Conservation (phyloP, 495 filamentous ascomycete genomes). For the Xylaria cubensis region DNA sequence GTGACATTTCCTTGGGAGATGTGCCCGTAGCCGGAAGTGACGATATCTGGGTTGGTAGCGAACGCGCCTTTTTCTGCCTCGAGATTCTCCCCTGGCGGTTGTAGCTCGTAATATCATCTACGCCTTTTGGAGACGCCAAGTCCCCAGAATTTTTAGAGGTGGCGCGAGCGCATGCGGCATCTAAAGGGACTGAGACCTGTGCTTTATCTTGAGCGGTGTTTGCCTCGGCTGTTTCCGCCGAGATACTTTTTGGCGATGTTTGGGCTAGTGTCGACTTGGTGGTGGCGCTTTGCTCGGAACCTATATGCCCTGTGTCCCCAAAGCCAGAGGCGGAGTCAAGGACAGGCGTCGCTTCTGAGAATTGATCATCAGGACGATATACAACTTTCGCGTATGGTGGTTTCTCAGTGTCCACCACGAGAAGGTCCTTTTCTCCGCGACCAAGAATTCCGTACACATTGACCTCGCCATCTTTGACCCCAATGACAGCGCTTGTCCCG, state of each 20-base stretch:
- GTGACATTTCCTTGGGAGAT: background rate
- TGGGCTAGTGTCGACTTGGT: background rate
- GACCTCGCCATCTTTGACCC: constrained; percentile 70
- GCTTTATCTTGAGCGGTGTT: background rate
- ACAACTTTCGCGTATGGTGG: constrained; percentile 37
- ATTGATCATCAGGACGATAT: constrained; percentile 32
- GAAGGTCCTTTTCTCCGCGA: constrained; percentile 67
- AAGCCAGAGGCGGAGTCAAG: background rate
- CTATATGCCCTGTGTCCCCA: background rate
- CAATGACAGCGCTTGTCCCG: constrained; percentile 83
- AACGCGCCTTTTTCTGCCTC: background rate
- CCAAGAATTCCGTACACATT: constrained; percentile 72
- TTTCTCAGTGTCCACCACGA: constrained; percentile 65
- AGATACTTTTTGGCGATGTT: background rate
- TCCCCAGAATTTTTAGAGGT: background rate
- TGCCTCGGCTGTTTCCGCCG: background rate
- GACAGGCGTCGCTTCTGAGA: background rate
- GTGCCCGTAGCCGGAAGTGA: background rate
- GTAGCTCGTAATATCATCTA: background rate
- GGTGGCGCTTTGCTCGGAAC: background rate
- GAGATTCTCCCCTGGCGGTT: background rate
- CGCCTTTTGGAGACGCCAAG: background rate
- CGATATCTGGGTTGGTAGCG: background rate
- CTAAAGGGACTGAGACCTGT: background rate
- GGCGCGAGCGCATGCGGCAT: background rate